Percentiles rank a stretch among this genome's conserved stretches.
Evolutionary conservation across 176 grass and related monocot genomes (phyloP).

Genomic region (Bothriochloa decipiens): DNA sequence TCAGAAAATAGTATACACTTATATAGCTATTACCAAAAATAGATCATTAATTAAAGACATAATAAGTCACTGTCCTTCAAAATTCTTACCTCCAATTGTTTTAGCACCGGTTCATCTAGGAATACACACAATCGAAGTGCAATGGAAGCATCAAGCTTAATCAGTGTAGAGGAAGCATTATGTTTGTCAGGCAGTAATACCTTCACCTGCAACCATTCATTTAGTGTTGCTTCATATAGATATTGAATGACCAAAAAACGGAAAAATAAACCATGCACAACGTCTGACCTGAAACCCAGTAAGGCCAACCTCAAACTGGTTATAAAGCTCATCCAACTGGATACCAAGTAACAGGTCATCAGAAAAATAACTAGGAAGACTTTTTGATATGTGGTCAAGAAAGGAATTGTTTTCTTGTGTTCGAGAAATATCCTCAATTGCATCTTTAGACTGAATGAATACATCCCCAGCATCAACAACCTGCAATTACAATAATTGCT

Average conservation of each 20-base stretch:
- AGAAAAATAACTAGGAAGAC: conserved; percentile 17
- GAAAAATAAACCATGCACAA: conserved; percentile 32
- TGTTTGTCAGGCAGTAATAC: conserved; percentile 46
- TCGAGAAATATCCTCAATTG: conserved; percentile 40
- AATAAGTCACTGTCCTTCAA: neutral
- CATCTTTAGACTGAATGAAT: conserved; percentile 56
- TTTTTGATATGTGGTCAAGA: conserved; percentile 39
- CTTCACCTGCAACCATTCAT: conserved; percentile 62
- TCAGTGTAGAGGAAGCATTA: conserved; percentile 55
- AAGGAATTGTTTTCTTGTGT: conserved; percentile 40
- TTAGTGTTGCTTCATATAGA: conserved; percentile 34
- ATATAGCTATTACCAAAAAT: conserved; percentile 19
- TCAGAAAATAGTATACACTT: conserved; percentile 29
- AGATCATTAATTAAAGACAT: conserved; percentile 36
- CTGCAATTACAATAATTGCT: conserved; percentile 54
- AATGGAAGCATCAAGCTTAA: conserved; percentile 66
- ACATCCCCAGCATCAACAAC: conserved; percentile 66
- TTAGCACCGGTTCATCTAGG: conserved; percentile 77
- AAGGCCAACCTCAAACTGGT: conserved; percentile 77
- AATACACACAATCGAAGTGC: conserved; percentile 65
- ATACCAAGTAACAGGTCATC: conserved; percentile 44
- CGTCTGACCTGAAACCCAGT: conserved; percentile 67
- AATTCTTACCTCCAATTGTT: conserved; percentile 77
- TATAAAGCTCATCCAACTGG: conserved; percentile 74
- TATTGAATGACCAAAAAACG: conserved; percentile 41